Evolutionary conservation across 148 eudicot genomes (phyloP), one percentile per base, ranked within the genome.

Genomic region (Fagopyrum esculentum): DNA sequence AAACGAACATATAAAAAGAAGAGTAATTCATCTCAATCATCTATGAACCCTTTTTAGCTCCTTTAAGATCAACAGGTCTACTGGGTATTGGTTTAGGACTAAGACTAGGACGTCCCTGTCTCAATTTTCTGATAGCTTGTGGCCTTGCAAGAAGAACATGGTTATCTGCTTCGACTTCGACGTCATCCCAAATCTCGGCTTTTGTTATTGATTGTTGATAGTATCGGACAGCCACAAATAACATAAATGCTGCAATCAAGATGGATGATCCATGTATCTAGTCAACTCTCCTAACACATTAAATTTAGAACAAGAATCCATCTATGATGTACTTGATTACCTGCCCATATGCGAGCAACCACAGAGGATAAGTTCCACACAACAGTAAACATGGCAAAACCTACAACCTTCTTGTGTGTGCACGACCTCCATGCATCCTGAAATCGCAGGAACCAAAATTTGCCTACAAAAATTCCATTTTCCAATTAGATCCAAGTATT

Each of bases 281-380:
- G 71, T 40, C 19, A 66, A 10, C 16, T 66, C 47, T 66, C 43
- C 57, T 6, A 74, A 74, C 19, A 56, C 13, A 72, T 15, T 63
- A 69, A 22, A 71, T 54, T 12, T 40, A 55, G 15, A 1, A 9
- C 70, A 69, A 11, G 52, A 64, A 46, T 40, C 12, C 52, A 51
- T 73, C 64, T 70, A 15, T 11, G 29, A 17, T 17, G 55, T 46
- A 17, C 66, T 26, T 71, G 15, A 17, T 49, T 83, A 91, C 96
- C 96, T 80, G 91, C 91, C 96, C 96, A 91, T 44, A 88, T 79
- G 51, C 93, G 87, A 76, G 93, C 89, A 43, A 86, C 80, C 3
- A 89, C 71, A 0, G 93, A 85, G 15, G 91, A 85, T 45, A 84
- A 80, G 57, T 91, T 91, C 96, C 96, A 91, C 1, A 89, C 85